phyloP scores from a whole-genome alignment of 306 rosid species.

The Coriaria nepalensis region DNA sequence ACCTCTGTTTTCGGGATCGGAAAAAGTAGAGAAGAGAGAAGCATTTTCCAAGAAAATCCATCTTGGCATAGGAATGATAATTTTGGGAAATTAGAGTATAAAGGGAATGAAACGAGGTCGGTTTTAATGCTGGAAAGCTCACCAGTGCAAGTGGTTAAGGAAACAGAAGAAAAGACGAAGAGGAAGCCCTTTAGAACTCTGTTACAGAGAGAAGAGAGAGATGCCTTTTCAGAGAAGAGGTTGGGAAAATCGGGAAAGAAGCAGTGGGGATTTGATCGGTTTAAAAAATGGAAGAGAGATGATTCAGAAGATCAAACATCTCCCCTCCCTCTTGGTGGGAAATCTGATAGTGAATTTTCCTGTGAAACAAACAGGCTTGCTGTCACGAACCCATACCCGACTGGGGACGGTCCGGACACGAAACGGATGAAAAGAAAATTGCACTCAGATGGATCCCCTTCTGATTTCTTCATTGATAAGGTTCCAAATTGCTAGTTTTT shows the following conservation, averaged over 20 bases:
- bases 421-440: conserved; percentile 52
- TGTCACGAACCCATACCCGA: conserved; percentile 15
- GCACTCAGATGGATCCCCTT: conserved; percentile 60
- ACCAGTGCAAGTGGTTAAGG: conserved; percentile 26
- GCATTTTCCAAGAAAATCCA: conserved; percentile 42
- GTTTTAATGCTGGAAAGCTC: conserved; percentile 52
- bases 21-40: conserved; percentile 41
- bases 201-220: conserved; percentile 48
- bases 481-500: conserved; percentile 18
- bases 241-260: conserved; percentile 39
- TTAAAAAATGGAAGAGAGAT: conserved; percentile 66
- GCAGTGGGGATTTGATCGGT: conserved; percentile 66
- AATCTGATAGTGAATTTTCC: conserved; percentile 41
- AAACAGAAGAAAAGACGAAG: conserved; percentile 34
- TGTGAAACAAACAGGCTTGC: conserved; percentile 18
- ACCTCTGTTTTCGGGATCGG: conserved; percentile 61
- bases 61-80: conserved; percentile 18
- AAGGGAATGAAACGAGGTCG: conserved; percentile 25
- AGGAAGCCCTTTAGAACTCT: conserved; percentile 60
- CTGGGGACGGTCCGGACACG: conserved; percentile 54
- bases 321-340: conserved; percentile 57
- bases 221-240: conserved; percentile 16
- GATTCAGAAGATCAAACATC: conserved; percentile 65
- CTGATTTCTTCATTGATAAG: conserved; percentile 79
- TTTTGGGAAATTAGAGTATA: conserved; percentile 10